Conservation (phyloP, 106 monocot genomes). For the Cymbidium sinense region DNA sequence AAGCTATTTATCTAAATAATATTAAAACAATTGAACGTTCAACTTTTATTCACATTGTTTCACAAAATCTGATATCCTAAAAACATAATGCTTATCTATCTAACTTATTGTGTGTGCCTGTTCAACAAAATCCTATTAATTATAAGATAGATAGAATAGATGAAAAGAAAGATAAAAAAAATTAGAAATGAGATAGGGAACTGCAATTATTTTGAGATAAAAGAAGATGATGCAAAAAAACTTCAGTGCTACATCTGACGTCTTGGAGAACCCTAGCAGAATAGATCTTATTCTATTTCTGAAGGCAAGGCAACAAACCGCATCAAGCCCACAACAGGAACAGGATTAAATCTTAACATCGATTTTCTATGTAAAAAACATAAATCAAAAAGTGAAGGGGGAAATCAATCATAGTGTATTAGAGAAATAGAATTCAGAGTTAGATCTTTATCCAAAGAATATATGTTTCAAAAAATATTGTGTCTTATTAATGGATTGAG, state of each 20-base stretch:
- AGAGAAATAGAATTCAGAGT: no score
- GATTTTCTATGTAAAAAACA: not conserved
- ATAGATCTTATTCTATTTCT: slow-evolving; percentile 4
- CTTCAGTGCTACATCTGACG: not conserved
- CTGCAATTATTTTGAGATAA: not conserved
- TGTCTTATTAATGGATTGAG: not conserved
- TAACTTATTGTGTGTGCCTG: no score
- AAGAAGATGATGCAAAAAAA: not conserved
- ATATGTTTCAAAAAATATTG: no score
- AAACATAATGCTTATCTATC: not conserved
- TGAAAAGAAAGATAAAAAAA: not conserved
- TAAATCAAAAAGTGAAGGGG: not conserved
- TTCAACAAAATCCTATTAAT: not conserved
- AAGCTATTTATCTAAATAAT: slow-evolving; percentile 1
- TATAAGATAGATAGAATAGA: not conserved
- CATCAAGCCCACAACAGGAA: not conserved
- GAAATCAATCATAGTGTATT: not conserved
- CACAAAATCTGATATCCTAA: not conserved
- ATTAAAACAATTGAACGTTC: not conserved
- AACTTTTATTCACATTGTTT: not conserved
- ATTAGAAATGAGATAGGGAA: not conserved
- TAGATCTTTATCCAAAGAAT: no score
- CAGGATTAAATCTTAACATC: not conserved
- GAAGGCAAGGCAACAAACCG: not conserved
- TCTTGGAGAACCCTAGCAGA: not conserved